A percentile compares a stretch with the other conserved stretches of the same genome.
phyloP scores from a whole-genome alignment of 768 basidiomycete genomes.

The Hirschioporus abietinus region DNA sequence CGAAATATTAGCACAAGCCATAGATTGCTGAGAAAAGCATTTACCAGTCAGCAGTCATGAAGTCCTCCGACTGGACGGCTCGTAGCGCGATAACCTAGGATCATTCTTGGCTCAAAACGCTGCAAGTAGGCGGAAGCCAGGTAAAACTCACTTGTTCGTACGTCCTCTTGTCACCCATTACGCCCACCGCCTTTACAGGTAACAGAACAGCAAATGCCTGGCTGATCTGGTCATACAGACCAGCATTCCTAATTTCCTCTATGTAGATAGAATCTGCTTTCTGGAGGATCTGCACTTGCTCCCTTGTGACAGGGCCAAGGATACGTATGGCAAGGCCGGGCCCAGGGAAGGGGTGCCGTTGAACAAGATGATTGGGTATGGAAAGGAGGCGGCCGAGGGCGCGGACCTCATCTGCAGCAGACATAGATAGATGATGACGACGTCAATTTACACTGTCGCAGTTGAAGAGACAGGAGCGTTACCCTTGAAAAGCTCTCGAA shows the following conservation, averaged over 20 bases:
- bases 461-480: conserved; percentile 14
- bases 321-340: conserved; percentile 98
- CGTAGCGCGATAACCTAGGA: conserved; percentile 83
- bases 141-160: conserved; percentile 72
- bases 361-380: conserved; percentile 90
- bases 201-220: conserved; percentile 95
- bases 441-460: background rate
- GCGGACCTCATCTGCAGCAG: conserved; percentile 81
- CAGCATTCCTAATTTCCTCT: conserved; percentile 93
- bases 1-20: conserved; percentile 40
- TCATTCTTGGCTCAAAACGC: conserved; percentile 7
- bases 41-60: conserved; percentile 99
- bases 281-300: conserved; percentile 88
- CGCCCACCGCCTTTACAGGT: conserved; percentile 97
- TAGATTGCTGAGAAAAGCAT: conserved; percentile 34
- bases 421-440: background rate
- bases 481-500: conserved; percentile 99
- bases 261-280: conserved; percentile 95
- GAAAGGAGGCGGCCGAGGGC: conserved; percentile 84
- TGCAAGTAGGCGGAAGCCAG: background rate
- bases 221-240: conserved; percentile 86
- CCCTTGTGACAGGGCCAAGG: conserved; percentile 89
- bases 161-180: conserved; percentile 94
- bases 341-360: conserved; percentile 97
- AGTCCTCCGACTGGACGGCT: conserved; percentile 97